Evolutionary conservation across 2,329 filamentous ascomycete genomes (phyloP).

Genomic region (Fusarium sp.): DNA sequence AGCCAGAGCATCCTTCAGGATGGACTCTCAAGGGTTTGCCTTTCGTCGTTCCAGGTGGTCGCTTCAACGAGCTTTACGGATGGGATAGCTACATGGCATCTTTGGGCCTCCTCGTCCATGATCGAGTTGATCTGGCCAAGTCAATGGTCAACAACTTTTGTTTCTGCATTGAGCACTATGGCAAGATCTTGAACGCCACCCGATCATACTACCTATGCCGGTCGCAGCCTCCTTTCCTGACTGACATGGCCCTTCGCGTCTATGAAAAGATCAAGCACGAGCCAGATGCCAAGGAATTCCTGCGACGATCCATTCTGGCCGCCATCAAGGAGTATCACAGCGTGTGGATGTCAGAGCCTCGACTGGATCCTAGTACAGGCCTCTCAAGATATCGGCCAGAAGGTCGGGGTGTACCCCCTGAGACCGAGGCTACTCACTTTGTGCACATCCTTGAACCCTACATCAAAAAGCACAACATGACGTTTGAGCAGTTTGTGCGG

Average conservation of each 20-base stretch:
- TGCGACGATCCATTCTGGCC: slow-evolving; percentile 80
- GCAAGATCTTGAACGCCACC: slow-evolving; percentile 97
- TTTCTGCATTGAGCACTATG: slow-evolving; percentile 98
- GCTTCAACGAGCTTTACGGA: slow-evolving; percentile 98
- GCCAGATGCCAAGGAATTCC: slow-evolving; percentile 80
- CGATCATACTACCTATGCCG: slow-evolving; percentile 94
- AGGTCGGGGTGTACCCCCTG: slow-evolving; percentile 85
- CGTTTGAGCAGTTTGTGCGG: slow-evolving; percentile 82
- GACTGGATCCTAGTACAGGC: slow-evolving; percentile 79
- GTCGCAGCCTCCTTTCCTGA: slow-evolving; percentile 95
- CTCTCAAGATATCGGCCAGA: slow-evolving; percentile 86
- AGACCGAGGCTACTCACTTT: slow-evolving; percentile 90
- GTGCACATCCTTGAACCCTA: slow-evolving; percentile 84
- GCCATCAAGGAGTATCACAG: slow-evolving; percentile 97
- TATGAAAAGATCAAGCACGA: slow-evolving; percentile 94
- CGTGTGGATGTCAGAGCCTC: slow-evolving; percentile 83
- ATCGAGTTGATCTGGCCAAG: slow-evolving; percentile 87
- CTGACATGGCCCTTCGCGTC: slow-evolving; percentile 94
- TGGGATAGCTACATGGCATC: slow-evolving; percentile 99
- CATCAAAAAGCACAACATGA: slow-evolving; percentile 82
- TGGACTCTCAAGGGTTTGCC: slow-evolving; percentile 81
- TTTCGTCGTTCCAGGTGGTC: slow-evolving; percentile 95
- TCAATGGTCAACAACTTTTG: slow-evolving; percentile 96
- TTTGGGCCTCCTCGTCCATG: slow-evolving; percentile 84
- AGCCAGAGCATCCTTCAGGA: slow-evolving; percentile 67